Evolutionary conservation across 2,329 filamentous ascomycete genomes (phyloP).

Genomic region (Clonostachys sp.): DNA sequence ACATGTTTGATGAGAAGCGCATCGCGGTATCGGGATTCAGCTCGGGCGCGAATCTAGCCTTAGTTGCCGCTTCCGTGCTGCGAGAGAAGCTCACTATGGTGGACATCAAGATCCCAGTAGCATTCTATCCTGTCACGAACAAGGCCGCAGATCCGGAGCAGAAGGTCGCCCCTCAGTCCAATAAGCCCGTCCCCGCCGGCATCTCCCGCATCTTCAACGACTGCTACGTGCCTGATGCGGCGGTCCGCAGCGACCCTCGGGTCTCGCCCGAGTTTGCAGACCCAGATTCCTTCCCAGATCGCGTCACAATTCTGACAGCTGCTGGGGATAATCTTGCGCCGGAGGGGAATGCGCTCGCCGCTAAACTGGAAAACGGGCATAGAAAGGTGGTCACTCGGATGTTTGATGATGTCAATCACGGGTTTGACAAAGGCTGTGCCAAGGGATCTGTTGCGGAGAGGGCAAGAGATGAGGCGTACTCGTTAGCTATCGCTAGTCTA

Average conservation of each 20-base stretch:
- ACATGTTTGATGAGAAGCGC: slow-evolving; percentile 19
- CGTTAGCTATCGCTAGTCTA: no score
- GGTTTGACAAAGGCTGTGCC: neutral
- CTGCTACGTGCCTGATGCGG: neutral
- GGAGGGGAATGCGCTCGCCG: neutral
- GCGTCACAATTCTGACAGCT: neutral
- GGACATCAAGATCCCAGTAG: slow-evolving; percentile 26
- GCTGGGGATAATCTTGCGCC: neutral
- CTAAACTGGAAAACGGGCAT: neutral
- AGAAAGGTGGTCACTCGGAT: neutral
- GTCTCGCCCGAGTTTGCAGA: neutral
- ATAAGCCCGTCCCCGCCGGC: neutral
- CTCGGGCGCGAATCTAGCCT: slow-evolving; percentile 37
- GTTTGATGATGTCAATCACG: neutral
- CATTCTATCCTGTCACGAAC: neutral
- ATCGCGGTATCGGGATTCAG: slow-evolving; percentile 41
- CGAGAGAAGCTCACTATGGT: slow-evolving; percentile 22
- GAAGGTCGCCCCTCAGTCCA: neutral
- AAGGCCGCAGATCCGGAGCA: neutral
- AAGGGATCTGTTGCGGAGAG: no score
- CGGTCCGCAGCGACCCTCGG: neutral
- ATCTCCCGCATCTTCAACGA: neutral
- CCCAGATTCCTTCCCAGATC: neutral
- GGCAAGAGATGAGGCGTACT: no score
- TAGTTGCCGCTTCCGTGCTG: slow-evolving; percentile 17